These are phyloP conservation scores for Xylaria sp. DNA, from an alignment of 2,329 filamentous ascomycete genomes.

Conservation along the genomic window DNA sequence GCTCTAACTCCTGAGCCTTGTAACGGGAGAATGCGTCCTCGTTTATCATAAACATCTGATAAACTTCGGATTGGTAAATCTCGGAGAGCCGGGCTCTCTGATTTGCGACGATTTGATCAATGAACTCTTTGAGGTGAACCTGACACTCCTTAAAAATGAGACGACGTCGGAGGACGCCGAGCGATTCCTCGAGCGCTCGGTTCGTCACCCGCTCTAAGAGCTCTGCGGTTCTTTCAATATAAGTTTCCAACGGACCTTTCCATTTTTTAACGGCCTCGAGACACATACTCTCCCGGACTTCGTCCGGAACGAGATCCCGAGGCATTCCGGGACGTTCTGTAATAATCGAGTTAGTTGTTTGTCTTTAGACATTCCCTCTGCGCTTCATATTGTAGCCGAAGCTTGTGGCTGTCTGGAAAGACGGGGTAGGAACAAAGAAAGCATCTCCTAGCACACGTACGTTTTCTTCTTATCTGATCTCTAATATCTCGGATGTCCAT, in stretches of 20 bases:
- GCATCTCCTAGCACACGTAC: slow-evolving; percentile 12
- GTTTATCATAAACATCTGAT: slow-evolving; percentile 69
- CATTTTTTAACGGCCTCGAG: slow-evolving; percentile 68
- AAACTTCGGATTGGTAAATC: slow-evolving; percentile 64
- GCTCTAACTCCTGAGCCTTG: slow-evolving; percentile 58
- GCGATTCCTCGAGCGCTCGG: slow-evolving; percentile 59
- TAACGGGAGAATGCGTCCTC: slow-evolving; percentile 60
- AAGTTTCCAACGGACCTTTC: slow-evolving; percentile 62
- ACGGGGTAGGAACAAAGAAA: too few relatives aligned
- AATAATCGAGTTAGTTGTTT: slow-evolving; percentile 4
- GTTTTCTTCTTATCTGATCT: slow-evolving; percentile 64
- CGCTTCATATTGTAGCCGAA: background rate
- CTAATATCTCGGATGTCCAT: slow-evolving; percentile 64
- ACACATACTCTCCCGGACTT: slow-evolving; percentile 70
- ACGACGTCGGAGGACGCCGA: slow-evolving; percentile 59
- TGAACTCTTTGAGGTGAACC: slow-evolving; percentile 57
- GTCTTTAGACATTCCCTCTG: background rate
- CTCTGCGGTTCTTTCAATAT: slow-evolving; percentile 60
- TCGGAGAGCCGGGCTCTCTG: slow-evolving; percentile 55
- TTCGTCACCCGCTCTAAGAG: slow-evolving; percentile 61
- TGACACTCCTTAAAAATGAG: slow-evolving; percentile 62
- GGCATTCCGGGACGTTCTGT: slow-evolving; percentile 65
- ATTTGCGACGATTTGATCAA: slow-evolving; percentile 54
- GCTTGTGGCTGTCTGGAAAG: background rate
- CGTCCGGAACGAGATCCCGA: slow-evolving; percentile 64